Evolutionary conservation across 2,329 filamentous ascomycete species (phyloP).

Genomic region (Alternaria infectoria): DNA sequence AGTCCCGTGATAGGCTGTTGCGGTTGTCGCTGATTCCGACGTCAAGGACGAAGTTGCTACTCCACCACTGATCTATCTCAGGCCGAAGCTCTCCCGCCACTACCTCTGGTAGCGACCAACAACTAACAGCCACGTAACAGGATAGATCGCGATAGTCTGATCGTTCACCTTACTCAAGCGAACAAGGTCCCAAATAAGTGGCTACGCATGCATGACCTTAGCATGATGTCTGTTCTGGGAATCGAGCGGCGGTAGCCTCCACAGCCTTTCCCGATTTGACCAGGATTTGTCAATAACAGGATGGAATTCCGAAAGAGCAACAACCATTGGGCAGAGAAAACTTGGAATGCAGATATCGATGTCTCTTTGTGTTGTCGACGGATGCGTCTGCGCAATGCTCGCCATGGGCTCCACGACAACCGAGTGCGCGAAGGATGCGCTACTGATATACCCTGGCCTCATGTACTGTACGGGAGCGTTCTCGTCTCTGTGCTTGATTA

Average conservation of each 20-base stretch:
- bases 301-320: not conserved
- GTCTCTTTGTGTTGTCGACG: not conserved
- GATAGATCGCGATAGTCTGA: not conserved
- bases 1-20: not conserved
- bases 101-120: not conserved
- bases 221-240: not conserved
- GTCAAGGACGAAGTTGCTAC: not conserved
- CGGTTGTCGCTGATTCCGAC: not conserved
- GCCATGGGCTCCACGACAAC: not conserved
- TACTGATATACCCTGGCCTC: not conserved
- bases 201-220: conserved; percentile 1
- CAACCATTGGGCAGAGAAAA: not conserved
- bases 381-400: not conserved
- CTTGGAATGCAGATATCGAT: not conserved
- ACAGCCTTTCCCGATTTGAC: not conserved
- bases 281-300: not conserved
- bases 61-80: not conserved
- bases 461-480: not conserved
- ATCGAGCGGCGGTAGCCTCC: not conserved
- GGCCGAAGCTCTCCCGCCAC: not conserved
- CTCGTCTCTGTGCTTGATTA: not conserved
- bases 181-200: not conserved
- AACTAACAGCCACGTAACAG: conserved; percentile 4
- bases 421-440: not conserved
- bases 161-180: not conserved